Conservation (phyloP, 2,329 filamentous ascomycete species). For the Phaeosphaeriaceae sp. region DNA sequence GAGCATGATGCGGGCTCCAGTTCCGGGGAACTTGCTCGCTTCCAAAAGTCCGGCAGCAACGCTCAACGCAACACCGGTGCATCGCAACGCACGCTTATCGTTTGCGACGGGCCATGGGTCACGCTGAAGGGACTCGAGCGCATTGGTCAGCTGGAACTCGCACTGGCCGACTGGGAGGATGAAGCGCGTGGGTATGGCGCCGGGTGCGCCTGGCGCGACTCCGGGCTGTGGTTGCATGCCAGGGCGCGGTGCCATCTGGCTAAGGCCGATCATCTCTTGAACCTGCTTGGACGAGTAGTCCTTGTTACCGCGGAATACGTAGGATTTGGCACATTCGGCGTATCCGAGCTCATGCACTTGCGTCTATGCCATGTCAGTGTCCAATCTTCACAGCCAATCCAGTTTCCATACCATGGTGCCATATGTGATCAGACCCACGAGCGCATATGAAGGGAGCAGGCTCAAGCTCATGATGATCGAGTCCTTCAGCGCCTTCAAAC, state of each 20-base stretch:
- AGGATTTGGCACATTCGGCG: constrained; percentile 96
- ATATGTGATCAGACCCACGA: constrained; percentile 84
- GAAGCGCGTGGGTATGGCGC: constrained; percentile 87
- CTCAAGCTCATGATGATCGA: constrained; percentile 86
- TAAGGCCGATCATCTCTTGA: constrained; percentile 96
- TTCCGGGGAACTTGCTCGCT: constrained; percentile 86
- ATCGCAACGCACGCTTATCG: constrained; percentile 87
- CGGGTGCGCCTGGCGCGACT: constrained; percentile 70
- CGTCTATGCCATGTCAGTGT: constrained; percentile 60
- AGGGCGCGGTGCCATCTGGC: constrained; percentile 75
- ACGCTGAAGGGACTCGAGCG: constrained; percentile 91
- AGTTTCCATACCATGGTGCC: constrained; percentile 79
- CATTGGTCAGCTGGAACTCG: constrained; percentile 96
- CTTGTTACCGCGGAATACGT: constrained; percentile 97
- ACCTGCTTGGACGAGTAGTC: constrained; percentile 98
- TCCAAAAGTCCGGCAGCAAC: constrained; percentile 93
- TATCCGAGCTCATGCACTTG: constrained; percentile 99
- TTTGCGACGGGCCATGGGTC: constrained; percentile 97
- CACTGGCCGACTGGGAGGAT: constrained; percentile 92
- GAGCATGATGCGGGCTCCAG: constrained; percentile 94
- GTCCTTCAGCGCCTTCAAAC: constrained; percentile 81
- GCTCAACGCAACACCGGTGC: constrained; percentile 94
- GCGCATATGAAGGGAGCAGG: constrained; percentile 78
- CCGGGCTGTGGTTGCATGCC: constrained; percentile 73
- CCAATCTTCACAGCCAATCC: neutral